Base-by-base conservation (phyloP, 768 basidiomycete genomes). In the Mycena indigotica region DNA sequence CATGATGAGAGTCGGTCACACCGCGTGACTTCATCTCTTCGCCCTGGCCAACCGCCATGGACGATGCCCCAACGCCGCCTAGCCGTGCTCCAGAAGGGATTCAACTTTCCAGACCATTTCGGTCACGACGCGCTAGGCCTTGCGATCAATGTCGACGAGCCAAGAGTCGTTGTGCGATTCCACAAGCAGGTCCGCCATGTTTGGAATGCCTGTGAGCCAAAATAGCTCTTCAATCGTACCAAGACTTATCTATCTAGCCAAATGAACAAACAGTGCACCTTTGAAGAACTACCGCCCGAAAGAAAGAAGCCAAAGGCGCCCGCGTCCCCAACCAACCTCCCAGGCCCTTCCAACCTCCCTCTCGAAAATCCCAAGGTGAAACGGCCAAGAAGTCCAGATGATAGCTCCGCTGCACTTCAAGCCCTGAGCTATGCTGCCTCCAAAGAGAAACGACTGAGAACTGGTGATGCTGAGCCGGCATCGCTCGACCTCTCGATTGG, bases 21-120 rank as follows among this genome's bases (percentile, higher is more conserved):
- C 15, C 15, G 8, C 23, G 41, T 44, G 41, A 44, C 41, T 44
- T 12, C 6, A 15, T 44, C 41, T 12, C 23, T 44, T 44, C 41
- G 41, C n/a, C 41, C 41, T n/a, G 35, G 68, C 61, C 16, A 75
- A 77, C 32, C 84, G 10, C 32, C n/a, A n/a, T n/a, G n/a, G n/a
- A n/a, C 32, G 10, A 35, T 17, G 32, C 8, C 32, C 32, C 32
- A 35, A 35, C 32, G 32, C 32, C 10, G 32, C 32, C 32, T 35
- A 8, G 32, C 32, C 32, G 10, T 35, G 10, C 32, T 35, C 17
- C 17, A 8, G 10, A 35, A 35, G 32, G 41, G 5, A 44, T 61
- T 4, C 56, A 61, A 35, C 49, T 62, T 10, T 55, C 65, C 15
- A 53, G 65, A 19, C 65, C 65, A 2, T 66, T 66, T 35, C 44